Conservation (phyloP, 305 asterid genomes). For the Nicotiana rustica region DNA sequence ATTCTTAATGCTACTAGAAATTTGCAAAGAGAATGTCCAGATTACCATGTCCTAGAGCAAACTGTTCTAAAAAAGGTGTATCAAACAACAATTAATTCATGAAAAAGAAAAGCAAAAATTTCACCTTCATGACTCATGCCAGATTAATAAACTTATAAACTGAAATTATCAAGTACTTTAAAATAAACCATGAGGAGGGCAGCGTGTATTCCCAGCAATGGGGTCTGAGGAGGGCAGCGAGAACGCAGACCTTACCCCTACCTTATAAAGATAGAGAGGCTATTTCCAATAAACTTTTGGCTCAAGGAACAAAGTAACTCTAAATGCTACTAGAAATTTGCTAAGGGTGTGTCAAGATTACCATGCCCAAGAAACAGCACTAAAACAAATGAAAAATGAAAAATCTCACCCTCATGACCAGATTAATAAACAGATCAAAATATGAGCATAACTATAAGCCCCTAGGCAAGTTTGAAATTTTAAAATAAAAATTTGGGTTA, state of each 20-base stretch:
- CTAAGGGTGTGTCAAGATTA: not conserved
- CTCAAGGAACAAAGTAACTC: too few species aligned
- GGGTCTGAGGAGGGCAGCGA: too few species aligned
- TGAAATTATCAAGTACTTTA: slow-evolving; percentile 21
- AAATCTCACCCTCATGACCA: not conserved
- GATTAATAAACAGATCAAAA: not conserved
- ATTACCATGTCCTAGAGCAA: not conserved
- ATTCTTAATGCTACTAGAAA: not conserved
- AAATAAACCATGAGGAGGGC: not conserved
- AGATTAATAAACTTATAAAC: not conserved
- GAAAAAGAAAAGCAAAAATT: not conserved
- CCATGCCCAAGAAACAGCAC: not conserved
- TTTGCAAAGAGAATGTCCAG: not conserved
- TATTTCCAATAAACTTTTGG: too few species aligned
- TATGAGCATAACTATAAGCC: not conserved
- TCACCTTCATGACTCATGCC: not conserved
- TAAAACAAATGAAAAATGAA: not conserved
- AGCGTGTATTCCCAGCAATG: too few species aligned
- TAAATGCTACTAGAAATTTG: not conserved
- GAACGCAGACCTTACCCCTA: too few species aligned
- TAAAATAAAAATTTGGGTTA: slow-evolving; percentile 35
- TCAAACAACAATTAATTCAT: not conserved
- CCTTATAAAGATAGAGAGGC: too few species aligned
- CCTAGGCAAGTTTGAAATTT: not conserved
- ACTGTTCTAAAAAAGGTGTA: not conserved